phyloP scores from a whole-genome alignment of 2,329 filamentous ascomycete genomes.

The Fusarium avenaceum region DNA sequence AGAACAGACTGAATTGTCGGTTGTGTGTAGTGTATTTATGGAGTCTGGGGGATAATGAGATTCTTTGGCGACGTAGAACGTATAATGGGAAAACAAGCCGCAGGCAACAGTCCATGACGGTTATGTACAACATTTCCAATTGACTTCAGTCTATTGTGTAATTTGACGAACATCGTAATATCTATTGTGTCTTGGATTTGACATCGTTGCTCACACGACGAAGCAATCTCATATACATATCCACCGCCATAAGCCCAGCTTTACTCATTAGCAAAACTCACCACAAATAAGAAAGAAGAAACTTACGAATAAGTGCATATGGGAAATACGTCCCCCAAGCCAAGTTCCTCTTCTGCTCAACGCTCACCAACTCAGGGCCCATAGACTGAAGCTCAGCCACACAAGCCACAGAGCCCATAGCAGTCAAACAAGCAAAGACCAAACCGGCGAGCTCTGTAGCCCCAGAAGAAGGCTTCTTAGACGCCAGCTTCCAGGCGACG shows the following conservation, averaged over 20 bases:
- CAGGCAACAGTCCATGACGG: constrained; percentile 14
- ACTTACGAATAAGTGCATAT: constrained; percentile 68
- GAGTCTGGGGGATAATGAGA: constrained; percentile 38
- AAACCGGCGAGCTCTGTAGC: constrained; percentile 64
- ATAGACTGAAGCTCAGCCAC: constrained; percentile 65
- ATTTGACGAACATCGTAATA: neutral
- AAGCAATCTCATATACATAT: constrained; percentile 68
- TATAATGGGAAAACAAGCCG: constrained; percentile 32
- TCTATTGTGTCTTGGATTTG: constrained; percentile 57
- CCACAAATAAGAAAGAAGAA: accelerated
- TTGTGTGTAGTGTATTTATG: constrained; percentile 39
- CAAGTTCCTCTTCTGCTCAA: constrained; percentile 61
- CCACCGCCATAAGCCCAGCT: constrained; percentile 65
- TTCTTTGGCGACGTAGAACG: constrained; percentile 28
- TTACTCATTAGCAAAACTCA: constrained; percentile 8
- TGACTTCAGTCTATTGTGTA: neutral
- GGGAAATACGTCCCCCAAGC: constrained; percentile 65
- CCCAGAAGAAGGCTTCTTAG: constrained; percentile 54
- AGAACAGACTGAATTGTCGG: constrained; percentile 58
- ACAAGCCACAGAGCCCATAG: constrained; percentile 65
- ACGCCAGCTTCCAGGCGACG: constrained; percentile 59
- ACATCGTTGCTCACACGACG: constrained; percentile 55
- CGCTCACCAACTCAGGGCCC: constrained; percentile 61
- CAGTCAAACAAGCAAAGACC: constrained; percentile 65
- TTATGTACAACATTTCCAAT: constrained; percentile 26